Conservation (phyloP, 805 yeast genomes). For the Pichia thaimueangensis region DNA sequence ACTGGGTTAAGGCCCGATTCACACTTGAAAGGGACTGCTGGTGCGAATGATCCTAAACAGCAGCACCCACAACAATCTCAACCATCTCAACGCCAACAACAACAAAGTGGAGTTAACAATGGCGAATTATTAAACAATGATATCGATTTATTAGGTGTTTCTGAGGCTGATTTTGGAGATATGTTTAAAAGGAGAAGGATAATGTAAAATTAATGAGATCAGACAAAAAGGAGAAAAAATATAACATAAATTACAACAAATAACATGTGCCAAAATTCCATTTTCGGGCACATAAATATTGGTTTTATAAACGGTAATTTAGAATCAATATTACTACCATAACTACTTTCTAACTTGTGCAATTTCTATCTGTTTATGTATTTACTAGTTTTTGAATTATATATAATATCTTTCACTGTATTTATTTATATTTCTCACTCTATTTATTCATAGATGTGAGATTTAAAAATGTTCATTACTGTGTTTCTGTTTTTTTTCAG, state of each 20-base stretch:
- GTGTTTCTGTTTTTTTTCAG: too few relatives aligned
- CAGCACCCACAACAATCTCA: not conserved
- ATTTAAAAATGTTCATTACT: too few relatives aligned
- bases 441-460: too few relatives aligned
- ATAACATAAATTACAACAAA: too few relatives aligned
- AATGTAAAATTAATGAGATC: conserved; percentile 8
- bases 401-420: too few relatives aligned
- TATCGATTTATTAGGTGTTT: conserved; percentile 1
- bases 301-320: too few relatives aligned
- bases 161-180: conserved; percentile 13
- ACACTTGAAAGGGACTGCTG: not conserved
- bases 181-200: conserved; percentile 13
- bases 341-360: not conserved
- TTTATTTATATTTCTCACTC: too few relatives aligned
- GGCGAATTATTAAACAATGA: not conserved
- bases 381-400: too few relatives aligned
- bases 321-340: not conserved
- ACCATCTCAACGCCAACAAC: not conserved
- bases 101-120: not conserved
- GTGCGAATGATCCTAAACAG: not conserved
- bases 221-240: too few relatives aligned
- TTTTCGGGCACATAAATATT: too few relatives aligned
- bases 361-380: too few relatives aligned
- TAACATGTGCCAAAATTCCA: too few relatives aligned
- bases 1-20: conserved; percentile 7